Percentiles rank a stretch among this genome's conserved stretches.
These are phyloP conservation scores for Acanthamoeba divionensis DNA, from an alignment of 208 protist genomes.

Conservation along the genomic window DNA sequence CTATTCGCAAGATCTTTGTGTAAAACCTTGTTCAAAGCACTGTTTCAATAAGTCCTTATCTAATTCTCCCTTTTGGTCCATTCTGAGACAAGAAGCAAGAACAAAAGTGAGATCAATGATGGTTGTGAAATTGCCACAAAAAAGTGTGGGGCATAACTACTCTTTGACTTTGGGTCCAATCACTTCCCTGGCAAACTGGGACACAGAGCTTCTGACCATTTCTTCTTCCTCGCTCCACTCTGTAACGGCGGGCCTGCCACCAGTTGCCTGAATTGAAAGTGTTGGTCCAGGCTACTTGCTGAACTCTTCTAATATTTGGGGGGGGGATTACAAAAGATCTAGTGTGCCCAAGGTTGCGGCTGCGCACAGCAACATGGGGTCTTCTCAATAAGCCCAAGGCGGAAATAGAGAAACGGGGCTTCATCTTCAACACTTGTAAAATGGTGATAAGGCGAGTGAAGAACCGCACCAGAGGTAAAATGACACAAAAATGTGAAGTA, in stretches of 20 bases:
- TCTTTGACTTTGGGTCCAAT: slow-evolving; percentile 14
- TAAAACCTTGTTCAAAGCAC: slow-evolving; percentile 67
- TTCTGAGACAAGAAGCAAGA: slow-evolving; percentile 20
- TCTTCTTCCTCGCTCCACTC: not conserved
- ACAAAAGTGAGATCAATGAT: not conserved
- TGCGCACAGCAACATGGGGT: too few relatives aligned
- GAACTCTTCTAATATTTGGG: too few relatives aligned
- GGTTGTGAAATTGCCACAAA: not conserved
- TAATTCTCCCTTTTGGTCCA: slow-evolving; percentile 65
- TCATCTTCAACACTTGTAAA: too few relatives aligned
- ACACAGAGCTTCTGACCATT: slow-evolving; percentile 23
- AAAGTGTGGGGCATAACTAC: not conserved
- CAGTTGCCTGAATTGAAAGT: too few relatives aligned
- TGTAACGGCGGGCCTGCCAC: not conserved
- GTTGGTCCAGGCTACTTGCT: too few relatives aligned
- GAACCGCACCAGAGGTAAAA: too few relatives aligned
- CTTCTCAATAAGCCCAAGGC: too few relatives aligned
- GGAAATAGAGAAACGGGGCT: too few relatives aligned
- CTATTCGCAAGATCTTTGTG: not conserved
- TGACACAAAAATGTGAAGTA: too few relatives aligned
- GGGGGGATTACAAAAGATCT: too few relatives aligned
- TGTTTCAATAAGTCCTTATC: slow-evolving; percentile 55
- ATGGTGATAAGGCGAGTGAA: too few relatives aligned
- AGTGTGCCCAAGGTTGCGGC: too few relatives aligned
- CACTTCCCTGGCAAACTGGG: slow-evolving; percentile 30